Evolutionary conservation across 2,329 filamentous ascomycete species (phyloP).

Genomic region (Fusarium cicatricum): DNA sequence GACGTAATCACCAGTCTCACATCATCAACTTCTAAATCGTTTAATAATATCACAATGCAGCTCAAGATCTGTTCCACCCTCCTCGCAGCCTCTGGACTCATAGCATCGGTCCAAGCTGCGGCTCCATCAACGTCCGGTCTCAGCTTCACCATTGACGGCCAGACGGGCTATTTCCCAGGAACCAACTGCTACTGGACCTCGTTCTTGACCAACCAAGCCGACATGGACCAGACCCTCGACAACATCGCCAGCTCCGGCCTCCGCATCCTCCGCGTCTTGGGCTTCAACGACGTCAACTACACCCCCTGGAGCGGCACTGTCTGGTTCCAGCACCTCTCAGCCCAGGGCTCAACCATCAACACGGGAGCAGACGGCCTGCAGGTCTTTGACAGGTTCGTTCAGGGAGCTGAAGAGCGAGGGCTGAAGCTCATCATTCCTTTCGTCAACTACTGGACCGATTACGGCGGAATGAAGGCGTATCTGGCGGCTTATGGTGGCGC

Average conservation of each 20-base stretch:
- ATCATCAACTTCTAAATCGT: no score
- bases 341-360: conserved; percentile 63
- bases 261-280: conserved; percentile 66
- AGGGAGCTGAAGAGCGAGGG: conserved; percentile 63
- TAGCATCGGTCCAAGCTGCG: neutral
- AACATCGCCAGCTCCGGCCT: conserved; percentile 59
- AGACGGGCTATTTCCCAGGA: conserved; percentile 58
- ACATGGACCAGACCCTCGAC: conserved; percentile 61
- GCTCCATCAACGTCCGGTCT: conserved; percentile 32
- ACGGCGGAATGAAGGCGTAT: conserved; percentile 71
- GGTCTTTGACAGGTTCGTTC: conserved; percentile 68
- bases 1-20: no score
- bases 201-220: conserved; percentile 59
- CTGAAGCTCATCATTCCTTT: conserved; percentile 71
- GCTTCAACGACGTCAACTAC: conserved; percentile 66
- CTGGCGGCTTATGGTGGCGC: conserved; percentile 63
- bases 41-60: no score
- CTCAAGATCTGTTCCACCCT: no score
- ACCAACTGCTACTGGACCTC: conserved; percentile 66
- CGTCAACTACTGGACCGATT: conserved; percentile 74
- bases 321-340: conserved; percentile 62
- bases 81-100: no score
- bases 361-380: conserved; percentile 67
- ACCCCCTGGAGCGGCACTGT: conserved; percentile 44
- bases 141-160: conserved; percentile 54